Base-by-base conservation (phyloP, 2,329 filamentous ascomycete genomes). In the Aureobasidium sp. region DNA sequence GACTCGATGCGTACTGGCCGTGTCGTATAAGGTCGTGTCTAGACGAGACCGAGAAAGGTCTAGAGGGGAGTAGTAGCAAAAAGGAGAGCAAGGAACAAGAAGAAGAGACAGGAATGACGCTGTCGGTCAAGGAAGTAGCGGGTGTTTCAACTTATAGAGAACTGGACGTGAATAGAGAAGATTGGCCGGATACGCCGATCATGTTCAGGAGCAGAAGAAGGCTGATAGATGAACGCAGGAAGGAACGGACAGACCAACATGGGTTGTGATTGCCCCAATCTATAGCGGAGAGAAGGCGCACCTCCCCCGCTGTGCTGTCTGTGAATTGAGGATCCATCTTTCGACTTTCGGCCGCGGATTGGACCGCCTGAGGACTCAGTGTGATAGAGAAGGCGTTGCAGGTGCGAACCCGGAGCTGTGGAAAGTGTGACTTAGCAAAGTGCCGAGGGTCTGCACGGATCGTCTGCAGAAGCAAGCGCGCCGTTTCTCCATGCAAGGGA, bases 401-500 rank as follows among this genome's bases (percentile, higher is more conserved):
- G 15, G 11, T 19, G 53, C 53, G 29, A n/a, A 45, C 19, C 53
- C 53, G 31, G 29, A 40, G 53, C 40, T 46, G 53, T 57, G 53
- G 53, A 37, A 46, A 37, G 40, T 9, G 40, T 27, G 19, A 21
- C n/a, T 15, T 25, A 23, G 13, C n/a, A 43, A 33, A 55, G 37
- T 55, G 51, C 51, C 51, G 51, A 31, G 13, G 29, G 17, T 42
- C 40, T 37, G 53, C 53, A 57, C 40, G 53, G 53, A 10, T 45
- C 53, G 25, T 46, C n/a, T 57, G 29, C 17, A 57, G 53, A 15
- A 2, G 13, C 40, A 37, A 46, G 53, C 53, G 38, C 40, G 43
- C 29, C 40, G 40, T 17, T 57, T 37, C 40, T 45, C 53, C 38
- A 57, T 57, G 53, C 40, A 45, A 46, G 51, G 51, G 51, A 55